Base-by-base conservation (phyloP, 202 grass and related monocot species). In the Sporobolus alterniflorus region DNA sequence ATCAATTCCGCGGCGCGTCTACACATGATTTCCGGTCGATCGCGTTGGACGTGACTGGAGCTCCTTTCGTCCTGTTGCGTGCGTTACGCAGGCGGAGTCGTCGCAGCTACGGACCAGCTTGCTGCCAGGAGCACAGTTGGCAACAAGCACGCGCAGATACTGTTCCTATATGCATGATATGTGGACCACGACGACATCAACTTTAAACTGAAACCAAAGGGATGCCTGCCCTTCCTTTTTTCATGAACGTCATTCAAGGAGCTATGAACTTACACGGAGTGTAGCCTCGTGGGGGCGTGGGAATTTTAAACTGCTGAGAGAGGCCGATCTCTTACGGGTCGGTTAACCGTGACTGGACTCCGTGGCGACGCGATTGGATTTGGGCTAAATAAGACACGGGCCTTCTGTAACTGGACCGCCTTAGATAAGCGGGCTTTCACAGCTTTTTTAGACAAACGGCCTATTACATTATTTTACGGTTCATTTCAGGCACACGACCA, bases 401-500 rank as follows among this genome's bases (percentile, higher is more conserved):
- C 11, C 56, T 28, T 28, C 25, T 15, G 5, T 62, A 30, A 16
- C 13, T 17, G 12, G 26, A 16, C 57, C 26, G 26, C 7, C 26
- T 5, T 14, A 30, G 26, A 17, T 62, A 11, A 28, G 12, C 24
- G 55, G 11, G 7, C 21, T 2, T 55, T 24, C 49, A 56, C n/a
- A n/a, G n/a, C n/a, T n/a, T n/a, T n/a, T n/a, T n/a, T n/a, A n/a
- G n/a, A n/a, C n/a, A n/a, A n/a, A n/a, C n/a, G n/a, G n/a, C n/a
- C n/a, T n/a, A n/a, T n/a, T n/a, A n/a, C n/a, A n/a, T n/a, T n/a
- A n/a, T n/a, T 43, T 60, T 13, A 33, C 63, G 3, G 66, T n/a
- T n/a, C n/a, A n/a, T 24, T 60, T 81, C 60, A 28, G 69, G 82
- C 76, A 76, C 72, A 46, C 32, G 32, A 24, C 31, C 74, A 64